phyloP scores from a whole-genome alignment of 257 asterid genomes.

The Nicotiana tabacum region DNA sequence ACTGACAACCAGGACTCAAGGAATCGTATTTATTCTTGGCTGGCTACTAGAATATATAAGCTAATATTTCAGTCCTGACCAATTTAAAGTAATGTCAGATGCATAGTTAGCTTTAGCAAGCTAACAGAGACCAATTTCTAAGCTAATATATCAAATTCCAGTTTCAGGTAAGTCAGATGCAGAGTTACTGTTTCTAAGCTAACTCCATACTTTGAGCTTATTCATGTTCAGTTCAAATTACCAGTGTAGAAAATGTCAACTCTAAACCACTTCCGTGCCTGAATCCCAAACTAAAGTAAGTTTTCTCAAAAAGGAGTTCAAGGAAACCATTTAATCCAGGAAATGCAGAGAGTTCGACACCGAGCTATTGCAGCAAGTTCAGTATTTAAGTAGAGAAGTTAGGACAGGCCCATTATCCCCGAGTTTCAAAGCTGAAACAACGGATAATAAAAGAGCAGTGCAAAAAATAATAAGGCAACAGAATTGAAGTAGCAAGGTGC shows the following conservation, averaged over 20 bases:
- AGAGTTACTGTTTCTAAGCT: background rate
- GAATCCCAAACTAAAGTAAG: background rate
- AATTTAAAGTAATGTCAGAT: background rate
- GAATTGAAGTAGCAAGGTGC: background rate
- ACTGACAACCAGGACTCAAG: background rate
- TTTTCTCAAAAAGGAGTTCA: background rate
- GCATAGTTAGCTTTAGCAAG: background rate
- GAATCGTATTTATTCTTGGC: background rate
- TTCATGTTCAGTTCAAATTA: background rate
- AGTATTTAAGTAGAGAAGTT: background rate
- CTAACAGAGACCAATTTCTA: slow-evolving; percentile 1
- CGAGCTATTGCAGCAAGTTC: background rate
- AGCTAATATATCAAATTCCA: background rate
- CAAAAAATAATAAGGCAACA: background rate
- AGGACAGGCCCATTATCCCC: background rate
- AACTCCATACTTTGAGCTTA: slow-evolving; percentile 3
- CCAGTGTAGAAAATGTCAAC: background rate
- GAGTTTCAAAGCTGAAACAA: background rate
- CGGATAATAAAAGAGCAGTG: background rate
- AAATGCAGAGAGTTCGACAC: too few relatives aligned
- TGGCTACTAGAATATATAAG: background rate
- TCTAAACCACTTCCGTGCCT: background rate
- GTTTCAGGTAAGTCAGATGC: slow-evolving; percentile 5
- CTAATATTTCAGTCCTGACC: background rate
- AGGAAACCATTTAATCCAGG: background rate